A percentile compares a stretch with the other conserved stretches of the same genome.
Conservation (phyloP, 768 basidiomycete genomes). For the Pulveroboletus sp. region DNA sequence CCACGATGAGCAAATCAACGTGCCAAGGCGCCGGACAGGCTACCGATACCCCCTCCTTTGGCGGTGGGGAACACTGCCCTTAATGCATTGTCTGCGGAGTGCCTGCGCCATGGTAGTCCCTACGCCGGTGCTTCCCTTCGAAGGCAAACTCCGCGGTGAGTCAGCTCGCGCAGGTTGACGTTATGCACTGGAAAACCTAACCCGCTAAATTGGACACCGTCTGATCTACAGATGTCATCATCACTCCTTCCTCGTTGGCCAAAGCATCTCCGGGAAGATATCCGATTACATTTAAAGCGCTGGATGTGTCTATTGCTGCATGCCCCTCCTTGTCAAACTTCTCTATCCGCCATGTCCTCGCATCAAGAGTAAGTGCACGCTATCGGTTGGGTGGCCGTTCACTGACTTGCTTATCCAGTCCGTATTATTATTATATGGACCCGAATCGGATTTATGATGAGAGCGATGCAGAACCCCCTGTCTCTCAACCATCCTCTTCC, state of each 20-base stretch:
- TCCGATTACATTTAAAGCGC: slow-evolving; percentile 24
- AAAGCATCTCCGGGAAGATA: slow-evolving; percentile 17
- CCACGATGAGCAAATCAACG: neutral
- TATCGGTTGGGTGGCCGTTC: neutral
- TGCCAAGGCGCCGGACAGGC: neutral
- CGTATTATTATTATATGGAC: neutral
- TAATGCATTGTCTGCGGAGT: neutral
- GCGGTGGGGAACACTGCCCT: slow-evolving; percentile 26
- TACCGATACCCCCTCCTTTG: slow-evolving; percentile 2
- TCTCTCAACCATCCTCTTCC: neutral
- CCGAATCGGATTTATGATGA: slow-evolving; percentile 1
- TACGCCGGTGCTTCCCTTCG: neutral
- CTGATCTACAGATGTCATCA: slow-evolving; percentile 22
- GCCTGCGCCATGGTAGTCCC: slow-evolving; percentile 9
- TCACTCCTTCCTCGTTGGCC: slow-evolving; percentile 7
- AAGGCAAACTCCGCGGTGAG: slow-evolving; percentile 9
- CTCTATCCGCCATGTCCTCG: slow-evolving; percentile 20
- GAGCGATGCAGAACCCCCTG: slow-evolving; percentile 1
- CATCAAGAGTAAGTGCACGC: slow-evolving; percentile 14
- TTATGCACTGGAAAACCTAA: slow-evolving; percentile 28
- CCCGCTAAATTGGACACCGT: slow-evolving; percentile 15
- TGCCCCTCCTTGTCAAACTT: slow-evolving; percentile 2
- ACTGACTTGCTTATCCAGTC: slow-evolving; percentile 8
- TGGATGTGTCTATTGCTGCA: slow-evolving; percentile 3
- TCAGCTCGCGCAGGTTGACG: slow-evolving; percentile 10